Conservation (phyloP, 1,284 basidiomycete genomes). For the Apiotrichum sp. region DNA sequence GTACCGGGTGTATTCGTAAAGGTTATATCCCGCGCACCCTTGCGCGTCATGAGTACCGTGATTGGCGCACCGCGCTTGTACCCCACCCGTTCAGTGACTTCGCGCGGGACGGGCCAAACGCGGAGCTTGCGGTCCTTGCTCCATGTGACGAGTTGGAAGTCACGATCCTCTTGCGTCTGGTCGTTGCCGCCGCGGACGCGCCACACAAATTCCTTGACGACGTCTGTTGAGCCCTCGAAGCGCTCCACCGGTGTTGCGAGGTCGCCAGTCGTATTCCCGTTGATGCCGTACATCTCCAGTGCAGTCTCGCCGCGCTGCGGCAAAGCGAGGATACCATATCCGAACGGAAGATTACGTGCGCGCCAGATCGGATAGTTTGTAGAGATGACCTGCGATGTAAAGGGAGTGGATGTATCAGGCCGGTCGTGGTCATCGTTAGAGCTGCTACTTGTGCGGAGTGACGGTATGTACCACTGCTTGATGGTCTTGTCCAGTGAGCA, state of each 20-base stretch:
- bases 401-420: constrained; percentile 15
- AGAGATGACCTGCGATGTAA: constrained; percentile 55
- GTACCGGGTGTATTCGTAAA: constrained; percentile 28
- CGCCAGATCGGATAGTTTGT: constrained; percentile 91
- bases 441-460: constrained; percentile 17
- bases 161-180: constrained; percentile 55
- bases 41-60: constrained; percentile 50
- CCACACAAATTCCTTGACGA: constrained; percentile 99
- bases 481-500: constrained; percentile 89
- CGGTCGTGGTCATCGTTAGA: constrained; percentile 9
- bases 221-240: constrained; percentile 85
- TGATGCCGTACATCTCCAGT: constrained; percentile 70
- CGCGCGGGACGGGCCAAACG: constrained; percentile 79
- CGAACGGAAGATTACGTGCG: constrained; percentile 87
- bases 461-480: constrained; percentile 66
- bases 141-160: constrained; percentile 95
- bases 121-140: constrained; percentile 87
- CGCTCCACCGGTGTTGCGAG: constrained; percentile 52
- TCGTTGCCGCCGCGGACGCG: constrained; percentile 56
- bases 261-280: constrained; percentile 4
- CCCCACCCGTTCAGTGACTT: constrained; percentile 50
- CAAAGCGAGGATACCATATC: constrained; percentile 77
- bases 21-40: constrained; percentile 44
- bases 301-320: constrained; percentile 82
- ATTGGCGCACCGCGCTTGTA: constrained; percentile 52